Evolutionary conservation across 2,329 filamentous ascomycete genomes (phyloP), one percentile per base, ranked within the genome.

Genomic region (Penicillium italicum): DNA sequence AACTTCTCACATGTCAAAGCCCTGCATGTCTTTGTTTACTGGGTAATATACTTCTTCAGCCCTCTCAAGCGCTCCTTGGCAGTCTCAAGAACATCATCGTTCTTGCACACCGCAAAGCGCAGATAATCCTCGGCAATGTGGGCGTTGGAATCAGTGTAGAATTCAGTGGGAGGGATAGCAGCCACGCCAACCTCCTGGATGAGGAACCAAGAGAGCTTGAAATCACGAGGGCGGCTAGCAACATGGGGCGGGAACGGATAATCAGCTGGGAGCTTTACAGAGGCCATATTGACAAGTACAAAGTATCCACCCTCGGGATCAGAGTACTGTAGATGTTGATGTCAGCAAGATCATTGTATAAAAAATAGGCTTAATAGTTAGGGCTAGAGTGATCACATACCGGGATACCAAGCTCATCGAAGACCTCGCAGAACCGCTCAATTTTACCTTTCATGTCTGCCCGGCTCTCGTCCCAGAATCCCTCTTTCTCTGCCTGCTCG

Each of bases 291-390:
- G 61, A 90, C 94, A 50, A 99, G 84, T 37, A 99, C 90, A 70
- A 99, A 99, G 79, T 99, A 99, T 20, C 94, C 94, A 50, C 94
- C 94, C 74, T 99, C 92, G 5, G 94, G 94, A 57, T 96, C 88
- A 1, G 90, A 93, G 78, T 93, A 96, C 72, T 79, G 34, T 9
- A 26, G 12, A 26, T 3, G 8, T 7, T 11, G 3, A 5, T 24
- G 42, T 50, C 20, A 55, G 52, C 31, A 16, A 38, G 5, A 20
- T 22, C 16, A 30, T 34, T 33, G 0, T 28, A 24, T 45, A 3
- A 12, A 43, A 12, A 14, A 16, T 30, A 8, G 9, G n/a, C 3
- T 18, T 34, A 10, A 37, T 16, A 31, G 0, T 22, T 14, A 47
- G 30, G 16, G 22, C 18, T 42, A 16, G 37, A 45, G 52, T 26